Evolutionary conservation across 495 filamentous ascomycete species (phyloP).

Genomic region (Xylaria acuta): DNA sequence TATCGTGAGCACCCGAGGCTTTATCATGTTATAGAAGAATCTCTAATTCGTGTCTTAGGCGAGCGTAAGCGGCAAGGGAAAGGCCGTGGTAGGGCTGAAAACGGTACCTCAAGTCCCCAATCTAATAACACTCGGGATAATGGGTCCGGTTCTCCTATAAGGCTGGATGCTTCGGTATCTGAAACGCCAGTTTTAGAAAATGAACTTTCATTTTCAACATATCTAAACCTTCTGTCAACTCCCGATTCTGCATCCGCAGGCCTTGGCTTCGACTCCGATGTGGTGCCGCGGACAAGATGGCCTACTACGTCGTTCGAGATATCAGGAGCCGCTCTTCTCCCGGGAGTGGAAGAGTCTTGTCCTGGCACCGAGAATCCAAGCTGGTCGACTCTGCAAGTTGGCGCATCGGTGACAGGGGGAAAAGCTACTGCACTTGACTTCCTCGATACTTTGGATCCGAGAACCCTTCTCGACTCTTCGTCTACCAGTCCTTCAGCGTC

Average conservation of each 20-base stretch:
- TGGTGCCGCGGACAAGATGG: neutral
- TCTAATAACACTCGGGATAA: neutral
- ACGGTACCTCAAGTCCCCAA: neutral
- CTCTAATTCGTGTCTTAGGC: constrained; percentile 29
- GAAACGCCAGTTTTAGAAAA: neutral
- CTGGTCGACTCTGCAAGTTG: neutral
- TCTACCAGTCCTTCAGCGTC: constrained; percentile 5
- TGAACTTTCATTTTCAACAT: neutral
- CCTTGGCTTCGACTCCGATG: neutral
- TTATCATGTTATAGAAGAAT: neutral
- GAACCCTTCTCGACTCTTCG: neutral
- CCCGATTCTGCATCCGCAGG: neutral
- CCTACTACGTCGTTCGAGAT: neutral
- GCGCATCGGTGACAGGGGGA: neutral
- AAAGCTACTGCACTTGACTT: neutral
- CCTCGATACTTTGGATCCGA: neutral
- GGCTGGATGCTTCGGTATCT: neutral
- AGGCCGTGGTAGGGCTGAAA: constrained; percentile 4
- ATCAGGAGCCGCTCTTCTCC: neutral
- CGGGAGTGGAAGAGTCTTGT: neutral
- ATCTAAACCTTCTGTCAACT: neutral
- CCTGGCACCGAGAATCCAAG: neutral
- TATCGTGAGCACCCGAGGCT: constrained; percentile 47
- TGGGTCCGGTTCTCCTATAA: neutral
- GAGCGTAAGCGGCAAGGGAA: constrained; percentile 37